These are phyloP conservation scores for Herpetomonas muscarum DNA, from an alignment of 208 protist genomes.

Conservation along the genomic window DNA sequence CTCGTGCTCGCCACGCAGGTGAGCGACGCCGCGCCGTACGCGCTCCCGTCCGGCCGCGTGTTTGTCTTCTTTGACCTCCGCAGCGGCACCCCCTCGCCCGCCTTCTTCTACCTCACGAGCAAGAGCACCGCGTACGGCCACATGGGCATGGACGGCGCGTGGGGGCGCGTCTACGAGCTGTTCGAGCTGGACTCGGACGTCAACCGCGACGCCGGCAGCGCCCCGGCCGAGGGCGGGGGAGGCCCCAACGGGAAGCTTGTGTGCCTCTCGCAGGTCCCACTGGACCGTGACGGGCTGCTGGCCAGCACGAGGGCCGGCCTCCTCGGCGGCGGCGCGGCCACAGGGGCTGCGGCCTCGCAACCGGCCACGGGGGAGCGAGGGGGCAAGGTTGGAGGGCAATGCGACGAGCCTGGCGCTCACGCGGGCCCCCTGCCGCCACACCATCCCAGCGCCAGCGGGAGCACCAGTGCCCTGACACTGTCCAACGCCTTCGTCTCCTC, in stretches of 20 bases:
- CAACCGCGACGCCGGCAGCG: conserved; percentile 6
- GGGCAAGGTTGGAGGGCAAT: no score
- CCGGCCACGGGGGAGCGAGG: no score
- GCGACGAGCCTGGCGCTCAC: no score
- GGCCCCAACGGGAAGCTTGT: conserved; percentile 20
- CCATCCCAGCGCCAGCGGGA: no score
- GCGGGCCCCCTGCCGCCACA: no score
- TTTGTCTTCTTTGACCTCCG: conserved; percentile 29
- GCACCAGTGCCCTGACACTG: no score
- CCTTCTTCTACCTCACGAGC: conserved; percentile 34
- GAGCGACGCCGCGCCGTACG: conserved; percentile 24
- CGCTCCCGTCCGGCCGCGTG: conserved; percentile 25
- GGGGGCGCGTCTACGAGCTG: conserved; percentile 33
- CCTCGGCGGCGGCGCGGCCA: no score
- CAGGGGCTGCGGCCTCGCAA: no score
- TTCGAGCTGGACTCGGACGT: conserved; percentile 37
- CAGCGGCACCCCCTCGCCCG: background rate
- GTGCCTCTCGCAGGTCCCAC: conserved; percentile 19
- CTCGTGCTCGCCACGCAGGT: conserved; percentile 29
- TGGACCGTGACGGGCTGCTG: conserved; percentile 14
- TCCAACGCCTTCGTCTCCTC: background rate
- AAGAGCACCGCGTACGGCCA: conserved; percentile 29
- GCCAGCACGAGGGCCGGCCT: conserved; percentile 1
- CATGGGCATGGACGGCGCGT: conserved; percentile 29
- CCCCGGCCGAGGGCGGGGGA: background rate